Percentiles rank a stretch among this genome's conserved stretches.
Evolutionary conservation across 2,329 filamentous ascomycete genomes (phyloP).

Genomic region (Alternaria brassicae): DNA sequence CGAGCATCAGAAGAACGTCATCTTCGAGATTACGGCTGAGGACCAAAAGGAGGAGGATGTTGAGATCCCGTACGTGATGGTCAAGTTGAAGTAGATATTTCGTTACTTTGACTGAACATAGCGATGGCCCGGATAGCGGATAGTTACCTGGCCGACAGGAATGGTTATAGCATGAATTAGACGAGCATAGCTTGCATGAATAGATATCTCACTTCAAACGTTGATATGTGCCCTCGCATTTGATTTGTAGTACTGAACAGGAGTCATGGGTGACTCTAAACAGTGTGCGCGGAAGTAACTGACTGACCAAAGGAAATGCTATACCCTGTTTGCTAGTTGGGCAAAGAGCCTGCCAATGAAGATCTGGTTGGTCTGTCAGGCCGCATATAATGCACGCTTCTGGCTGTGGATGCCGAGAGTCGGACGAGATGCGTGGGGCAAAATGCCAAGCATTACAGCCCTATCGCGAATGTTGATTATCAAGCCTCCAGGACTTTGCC

Average conservation of each 20-base stretch:
- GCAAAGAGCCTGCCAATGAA: background rate
- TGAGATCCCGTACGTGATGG: slow-evolving; percentile 95
- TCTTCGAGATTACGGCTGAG: slow-evolving; percentile 92
- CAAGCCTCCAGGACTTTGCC: slow-evolving; percentile 36
- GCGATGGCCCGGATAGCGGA: background rate
- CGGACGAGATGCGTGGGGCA: slow-evolving; percentile 34
- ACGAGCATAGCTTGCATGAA: slow-evolving; percentile 28
- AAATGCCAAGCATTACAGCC: slow-evolving; percentile 35
- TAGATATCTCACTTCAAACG: slow-evolving; percentile 10
- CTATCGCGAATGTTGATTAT: slow-evolving; percentile 41
- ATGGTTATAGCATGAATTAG: slow-evolving; percentile 21
- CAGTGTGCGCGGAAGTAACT: too few species aligned
- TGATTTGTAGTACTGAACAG: background rate
- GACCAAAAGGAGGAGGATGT: slow-evolving; percentile 91
- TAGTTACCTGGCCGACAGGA: background rate
- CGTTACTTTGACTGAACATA: background rate
- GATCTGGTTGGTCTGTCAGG: background rate
- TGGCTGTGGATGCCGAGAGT: slow-evolving; percentile 26
- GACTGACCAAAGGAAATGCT: background rate
- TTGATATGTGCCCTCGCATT: background rate
- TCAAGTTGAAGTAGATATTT: slow-evolving; percentile 66
- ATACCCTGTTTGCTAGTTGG: background rate
- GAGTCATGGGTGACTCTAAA: background rate
- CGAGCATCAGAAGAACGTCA: slow-evolving; percentile 90
- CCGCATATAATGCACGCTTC: background rate